Evolutionary conservation across 805 yeast species (phyloP), one percentile per base, ranked within the genome.

Genomic region (Starmerella bombicola): DNA sequence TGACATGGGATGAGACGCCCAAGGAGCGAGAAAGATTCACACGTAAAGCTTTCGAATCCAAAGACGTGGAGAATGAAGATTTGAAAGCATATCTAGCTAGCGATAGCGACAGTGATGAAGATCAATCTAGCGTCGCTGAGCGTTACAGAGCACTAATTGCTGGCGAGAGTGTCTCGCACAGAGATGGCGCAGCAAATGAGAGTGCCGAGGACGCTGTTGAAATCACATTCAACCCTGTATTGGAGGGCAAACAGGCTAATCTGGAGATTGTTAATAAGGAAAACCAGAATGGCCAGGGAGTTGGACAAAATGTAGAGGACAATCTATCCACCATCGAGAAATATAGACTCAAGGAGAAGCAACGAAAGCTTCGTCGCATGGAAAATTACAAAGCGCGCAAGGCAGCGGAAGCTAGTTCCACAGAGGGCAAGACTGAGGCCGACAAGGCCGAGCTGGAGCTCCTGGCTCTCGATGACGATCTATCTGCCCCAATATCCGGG

Each of bases 1-100:
- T 91, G 50, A 86, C 97, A 0, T 91, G 98, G 98, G 98, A 91
- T 61, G 97, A 88, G 63, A 93, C 97, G 0, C 97, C 98, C 5
- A 78, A 76, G 43, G 96, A 85, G 55, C 73, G 98, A 55, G 60
- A 74, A 15, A 74, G 79, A 43, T 59, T 86, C 40, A 72, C 95
- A 1, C 70, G 80, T 13, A 77, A 79, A 51, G 83, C 85, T 5
- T 88, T 91, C 59, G 75, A 84, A 36, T 91, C 81, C 57, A 41
- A 80, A 57, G 97, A 91, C 6, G 34, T 38, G 13, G 64, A 59
- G 30, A 61, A 59, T 29, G 55, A 57, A 49, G 96, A 86, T 59
- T 79, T 86, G 64, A 74, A 81, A 53, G 95, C 97, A 1, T 91
- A 54, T 28, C 38, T 54, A 13, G 57, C 57, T 1, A 51, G 55